A percentile compares a stretch with the other conserved stretches of the same genome.
Evolutionary conservation across 805 yeast species (phyloP).

Genomic region (Saturnispora serradocipensis): DNA sequence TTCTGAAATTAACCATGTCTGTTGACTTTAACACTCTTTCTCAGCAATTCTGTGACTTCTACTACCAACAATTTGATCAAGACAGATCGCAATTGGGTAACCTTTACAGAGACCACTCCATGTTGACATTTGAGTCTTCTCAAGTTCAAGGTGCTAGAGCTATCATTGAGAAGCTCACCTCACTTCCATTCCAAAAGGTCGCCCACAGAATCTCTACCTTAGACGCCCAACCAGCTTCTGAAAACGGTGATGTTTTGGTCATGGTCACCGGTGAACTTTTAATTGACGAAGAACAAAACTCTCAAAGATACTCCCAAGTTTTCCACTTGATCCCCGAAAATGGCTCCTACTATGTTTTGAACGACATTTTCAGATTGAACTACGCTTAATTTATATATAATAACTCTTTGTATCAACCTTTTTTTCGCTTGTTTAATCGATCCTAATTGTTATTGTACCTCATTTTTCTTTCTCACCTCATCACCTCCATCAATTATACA

Average conservation of each 20-base stretch:
- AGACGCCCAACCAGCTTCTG: conserved; percentile 97
- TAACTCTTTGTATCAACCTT: background rate
- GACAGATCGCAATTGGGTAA: conserved; percentile 71
- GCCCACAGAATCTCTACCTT: conserved; percentile 88
- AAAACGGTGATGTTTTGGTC: conserved; percentile 85
- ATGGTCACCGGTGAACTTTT: conserved; percentile 96
- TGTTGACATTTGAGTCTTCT: conserved; percentile 92
- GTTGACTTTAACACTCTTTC: conserved; percentile 29
- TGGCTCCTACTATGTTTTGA: conserved; percentile 84
- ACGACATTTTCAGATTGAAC: conserved; percentile 94
- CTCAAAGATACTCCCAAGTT: conserved; percentile 95
- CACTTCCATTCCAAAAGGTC: conserved; percentile 88
- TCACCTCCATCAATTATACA: background rate
- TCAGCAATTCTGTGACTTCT: conserved; percentile 83
- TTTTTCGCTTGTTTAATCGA: background rate
- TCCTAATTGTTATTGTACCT: background rate
- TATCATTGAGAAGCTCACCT: conserved; percentile 84
- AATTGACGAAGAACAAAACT: conserved; percentile 87
- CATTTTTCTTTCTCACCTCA: background rate
- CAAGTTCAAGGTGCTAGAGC: conserved; percentile 92
- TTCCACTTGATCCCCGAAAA: conserved; percentile 95
- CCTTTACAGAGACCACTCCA: conserved; percentile 75
- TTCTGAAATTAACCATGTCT: conserved; percentile 18
- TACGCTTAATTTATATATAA: conserved; percentile 38
- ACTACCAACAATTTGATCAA: conserved; percentile 89